Evolutionary conservation across 768 basidiomycete genomes (phyloP).

Genomic region (Termitomyces sp.): DNA sequence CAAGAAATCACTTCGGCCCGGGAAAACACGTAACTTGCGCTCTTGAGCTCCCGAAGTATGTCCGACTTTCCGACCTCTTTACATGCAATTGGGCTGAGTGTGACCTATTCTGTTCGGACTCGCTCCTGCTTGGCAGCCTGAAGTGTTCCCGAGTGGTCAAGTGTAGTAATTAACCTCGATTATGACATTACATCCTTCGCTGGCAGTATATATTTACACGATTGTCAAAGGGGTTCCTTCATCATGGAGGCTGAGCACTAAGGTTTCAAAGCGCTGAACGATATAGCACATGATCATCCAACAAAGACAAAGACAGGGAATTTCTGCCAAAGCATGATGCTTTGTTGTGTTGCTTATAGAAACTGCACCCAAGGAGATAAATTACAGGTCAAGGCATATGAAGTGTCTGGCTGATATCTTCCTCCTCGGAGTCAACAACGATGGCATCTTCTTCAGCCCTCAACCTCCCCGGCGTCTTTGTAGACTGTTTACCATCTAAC

Average conservation of each 20-base stretch:
- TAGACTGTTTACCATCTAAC: neutral
- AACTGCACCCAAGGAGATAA: neutral
- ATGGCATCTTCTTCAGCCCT: conserved; percentile 19
- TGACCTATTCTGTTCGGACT: neutral
- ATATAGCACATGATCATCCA: neutral
- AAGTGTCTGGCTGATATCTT: conserved; percentile 5
- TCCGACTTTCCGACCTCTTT: conserved; percentile 2
- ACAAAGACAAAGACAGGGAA: neutral
- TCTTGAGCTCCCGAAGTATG: neutral
- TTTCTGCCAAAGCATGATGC: neutral
- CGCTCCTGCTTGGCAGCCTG: too few relatives aligned
- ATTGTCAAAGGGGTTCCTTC: too few relatives aligned
- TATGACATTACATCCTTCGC: neutral
- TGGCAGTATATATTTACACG: too few relatives aligned
- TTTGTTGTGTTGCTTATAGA: neutral
- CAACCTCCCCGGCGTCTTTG: neutral
- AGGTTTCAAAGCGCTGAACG: neutral
- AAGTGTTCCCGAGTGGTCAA: neutral
- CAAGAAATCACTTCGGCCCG: neutral
- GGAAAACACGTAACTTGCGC: neutral
- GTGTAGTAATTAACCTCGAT: neutral
- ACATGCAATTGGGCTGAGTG: neutral
- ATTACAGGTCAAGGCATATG: neutral
- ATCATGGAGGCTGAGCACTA: too few relatives aligned
- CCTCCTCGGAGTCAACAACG: conserved; percentile 32